Evolutionary conservation across 2,329 filamentous ascomycete species (phyloP).

Genomic region (Calonectria fujianensis): DNA sequence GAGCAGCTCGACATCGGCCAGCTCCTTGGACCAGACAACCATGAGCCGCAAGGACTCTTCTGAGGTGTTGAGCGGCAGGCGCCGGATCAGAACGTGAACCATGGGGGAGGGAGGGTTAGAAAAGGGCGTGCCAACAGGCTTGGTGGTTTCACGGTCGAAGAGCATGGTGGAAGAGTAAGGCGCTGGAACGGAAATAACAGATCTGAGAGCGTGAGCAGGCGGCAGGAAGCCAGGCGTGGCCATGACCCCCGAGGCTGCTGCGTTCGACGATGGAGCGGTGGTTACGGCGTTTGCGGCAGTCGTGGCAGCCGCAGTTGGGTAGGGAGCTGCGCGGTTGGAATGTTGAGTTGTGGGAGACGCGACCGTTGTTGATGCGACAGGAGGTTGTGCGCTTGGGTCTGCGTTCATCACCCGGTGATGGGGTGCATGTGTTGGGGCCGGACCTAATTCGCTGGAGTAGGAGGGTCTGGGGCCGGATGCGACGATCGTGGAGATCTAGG

Average conservation of each 20-base stretch:
- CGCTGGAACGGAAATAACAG: slow-evolving; percentile 56
- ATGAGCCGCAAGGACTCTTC: slow-evolving; percentile 74
- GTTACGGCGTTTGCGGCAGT: slow-evolving; percentile 29
- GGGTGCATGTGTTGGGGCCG: slow-evolving; percentile 55
- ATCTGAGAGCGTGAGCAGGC: slow-evolving; percentile 63
- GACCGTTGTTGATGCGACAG: slow-evolving; percentile 51
- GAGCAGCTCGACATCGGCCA: slow-evolving; percentile 71
- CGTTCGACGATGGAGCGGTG: slow-evolving; percentile 23
- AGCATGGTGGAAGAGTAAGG: slow-evolving; percentile 59
- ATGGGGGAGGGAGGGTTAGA: slow-evolving; percentile 59
- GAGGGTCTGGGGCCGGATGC: slow-evolving; percentile 47
- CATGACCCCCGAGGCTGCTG: slow-evolving; percentile 60
- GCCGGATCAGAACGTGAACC: slow-evolving; percentile 70
- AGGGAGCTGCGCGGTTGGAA: slow-evolving; percentile 59
- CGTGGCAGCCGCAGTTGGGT: slow-evolving; percentile 50
- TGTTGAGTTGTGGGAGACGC: slow-evolving; percentile 52
- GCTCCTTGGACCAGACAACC: slow-evolving; percentile 75
- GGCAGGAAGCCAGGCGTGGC: slow-evolving; percentile 66
- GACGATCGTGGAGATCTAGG: slow-evolving; percentile 49
- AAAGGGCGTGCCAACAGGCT: slow-evolving; percentile 64
- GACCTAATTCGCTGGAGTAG: slow-evolving; percentile 46
- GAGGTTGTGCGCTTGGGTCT: slow-evolving; percentile 49
- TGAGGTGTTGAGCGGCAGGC: slow-evolving; percentile 72
- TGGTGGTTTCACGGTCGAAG: slow-evolving; percentile 64
- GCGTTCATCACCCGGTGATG: slow-evolving; percentile 57